Evolutionary conservation across 345 rosid genomes (phyloP).

Genomic region (Durio zibethinus): DNA sequence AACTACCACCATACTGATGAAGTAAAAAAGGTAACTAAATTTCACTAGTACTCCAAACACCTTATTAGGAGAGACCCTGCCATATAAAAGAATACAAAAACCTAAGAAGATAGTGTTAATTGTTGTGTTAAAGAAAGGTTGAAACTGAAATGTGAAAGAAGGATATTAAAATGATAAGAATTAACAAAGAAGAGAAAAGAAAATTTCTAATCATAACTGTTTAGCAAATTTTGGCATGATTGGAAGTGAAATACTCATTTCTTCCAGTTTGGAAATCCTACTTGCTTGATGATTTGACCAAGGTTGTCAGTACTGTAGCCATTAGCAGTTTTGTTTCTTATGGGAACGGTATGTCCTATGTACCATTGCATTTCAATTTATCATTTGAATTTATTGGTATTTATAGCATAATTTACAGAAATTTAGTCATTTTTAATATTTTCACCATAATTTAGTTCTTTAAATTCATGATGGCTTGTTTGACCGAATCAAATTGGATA

Average conservation of each 20-base stretch:
- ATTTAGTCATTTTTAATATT: not conserved
- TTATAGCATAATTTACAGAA: not conserved
- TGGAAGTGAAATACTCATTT: not conserved
- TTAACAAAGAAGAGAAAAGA: not conserved
- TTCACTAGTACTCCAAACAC: not conserved
- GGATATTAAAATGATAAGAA: not conserved
- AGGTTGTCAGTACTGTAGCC: not conserved
- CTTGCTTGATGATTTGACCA: not conserved
- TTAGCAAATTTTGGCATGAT: not conserved
- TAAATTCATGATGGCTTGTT: not conserved
- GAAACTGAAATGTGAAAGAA: not conserved
- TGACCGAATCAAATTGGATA: not conserved
- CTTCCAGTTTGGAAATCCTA: not conserved
- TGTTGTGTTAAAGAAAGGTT: not conserved
- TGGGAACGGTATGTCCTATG: not conserved
- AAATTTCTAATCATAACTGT: not conserved
- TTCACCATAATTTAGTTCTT: not conserved
- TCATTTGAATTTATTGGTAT: not conserved
- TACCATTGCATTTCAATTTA: not conserved
- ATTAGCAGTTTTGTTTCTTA: not conserved
- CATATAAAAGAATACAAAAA: not conserved
- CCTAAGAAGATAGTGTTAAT: not conserved
- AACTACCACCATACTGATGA: not conserved
- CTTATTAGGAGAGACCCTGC: not conserved
- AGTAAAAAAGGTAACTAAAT: not conserved